These are phyloP conservation scores for Rhizoclosmatium globosum DNA, from an alignment of 192 early-diverging fungal genomes.

Conservation along the genomic window DNA sequence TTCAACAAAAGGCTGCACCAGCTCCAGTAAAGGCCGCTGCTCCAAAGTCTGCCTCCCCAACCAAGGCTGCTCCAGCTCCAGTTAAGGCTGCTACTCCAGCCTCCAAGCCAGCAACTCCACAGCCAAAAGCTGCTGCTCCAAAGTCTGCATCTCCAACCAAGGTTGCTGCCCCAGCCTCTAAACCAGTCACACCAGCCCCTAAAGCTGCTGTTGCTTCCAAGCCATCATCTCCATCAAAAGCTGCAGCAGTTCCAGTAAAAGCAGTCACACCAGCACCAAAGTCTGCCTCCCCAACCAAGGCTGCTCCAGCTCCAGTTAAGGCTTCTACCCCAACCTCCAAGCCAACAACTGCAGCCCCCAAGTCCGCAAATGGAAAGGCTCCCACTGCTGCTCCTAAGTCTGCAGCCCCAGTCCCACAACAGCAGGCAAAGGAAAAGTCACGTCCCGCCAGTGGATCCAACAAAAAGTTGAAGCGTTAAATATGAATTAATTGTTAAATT, in stretches of 20 bases:
- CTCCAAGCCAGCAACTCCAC: neutral
- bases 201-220: neutral
- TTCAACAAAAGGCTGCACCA: no score
- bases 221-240: neutral
- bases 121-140: slow-evolving; percentile 1
- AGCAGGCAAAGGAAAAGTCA: slow-evolving; percentile 8
- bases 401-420: slow-evolving; percentile 14
- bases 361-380: slow-evolving; percentile 13
- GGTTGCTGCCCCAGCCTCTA: slow-evolving; percentile 16
- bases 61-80: slow-evolving; percentile 30
- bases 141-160: slow-evolving; percentile 24
- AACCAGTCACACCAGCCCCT: neutral
- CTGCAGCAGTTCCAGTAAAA: slow-evolving; percentile 7
- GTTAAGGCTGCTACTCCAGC: neutral
- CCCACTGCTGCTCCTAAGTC: neutral
- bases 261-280: slow-evolving; percentile 15
- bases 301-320: slow-evolving; percentile 25
- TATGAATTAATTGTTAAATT: no score
- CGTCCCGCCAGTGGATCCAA: slow-evolving; percentile 15
- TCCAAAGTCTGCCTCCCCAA: slow-evolving; percentile 17
- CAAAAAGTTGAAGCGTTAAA: no score
- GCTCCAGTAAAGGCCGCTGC: slow-evolving; percentile 11
- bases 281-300: slow-evolving; percentile 32
- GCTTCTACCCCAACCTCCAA: slow-evolving; percentile 4
- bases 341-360: neutral